phyloP scores from a whole-genome alignment of 768 basidiomycete genomes.

The Dentipellis fragilis region DNA sequence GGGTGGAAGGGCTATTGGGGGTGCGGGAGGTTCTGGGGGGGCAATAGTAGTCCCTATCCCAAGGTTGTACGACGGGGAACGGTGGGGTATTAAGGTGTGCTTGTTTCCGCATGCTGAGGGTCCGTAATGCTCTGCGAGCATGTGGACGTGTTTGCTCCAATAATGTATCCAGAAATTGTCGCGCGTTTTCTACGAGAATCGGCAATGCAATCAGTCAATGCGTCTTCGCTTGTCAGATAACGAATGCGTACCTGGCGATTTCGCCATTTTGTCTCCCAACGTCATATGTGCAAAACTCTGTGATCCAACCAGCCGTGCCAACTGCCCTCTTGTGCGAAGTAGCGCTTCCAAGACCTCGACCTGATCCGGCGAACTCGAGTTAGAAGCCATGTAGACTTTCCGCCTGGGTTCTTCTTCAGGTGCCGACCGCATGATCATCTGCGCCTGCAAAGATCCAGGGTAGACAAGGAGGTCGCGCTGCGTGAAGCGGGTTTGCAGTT shows the following conservation, averaged over 20 bases:
- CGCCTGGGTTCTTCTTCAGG: slow-evolving; percentile 76
- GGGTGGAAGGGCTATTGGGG: slow-evolving; percentile 61
- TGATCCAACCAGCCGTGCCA: slow-evolving; percentile 78
- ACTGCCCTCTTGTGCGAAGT: slow-evolving; percentile 65
- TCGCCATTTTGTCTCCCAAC: slow-evolving; percentile 94
- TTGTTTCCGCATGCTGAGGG: slow-evolving; percentile 64
- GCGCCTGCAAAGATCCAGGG: slow-evolving; percentile 82
- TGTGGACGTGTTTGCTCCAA: slow-evolving; percentile 72
- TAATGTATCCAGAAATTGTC: slow-evolving; percentile 73
- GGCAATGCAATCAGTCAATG: neutral
- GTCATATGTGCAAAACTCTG: slow-evolving; percentile 82
- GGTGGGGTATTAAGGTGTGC: slow-evolving; percentile 48
- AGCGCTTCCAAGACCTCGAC: slow-evolving; percentile 70
- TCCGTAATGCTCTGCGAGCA: slow-evolving; percentile 63
- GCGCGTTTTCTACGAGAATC: slow-evolving; percentile 62
- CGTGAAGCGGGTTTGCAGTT: slow-evolving; percentile 69
- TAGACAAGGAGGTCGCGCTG: slow-evolving; percentile 69
- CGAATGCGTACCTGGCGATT: slow-evolving; percentile 61
- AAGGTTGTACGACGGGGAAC: slow-evolving; percentile 72
- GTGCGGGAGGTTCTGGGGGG: slow-evolving; percentile 68
- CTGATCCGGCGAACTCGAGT: slow-evolving; percentile 66
- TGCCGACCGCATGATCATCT: slow-evolving; percentile 87
- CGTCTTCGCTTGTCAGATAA: neutral
- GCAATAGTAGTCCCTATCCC: slow-evolving; percentile 95
- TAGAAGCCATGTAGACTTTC: slow-evolving; percentile 74